Percentiles rank a stretch among this genome's conserved stretches.
These are phyloP conservation scores for Massarina eburnea DNA, from an alignment of 2,329 filamentous ascomycete genomes.

Conservation along the genomic window DNA sequence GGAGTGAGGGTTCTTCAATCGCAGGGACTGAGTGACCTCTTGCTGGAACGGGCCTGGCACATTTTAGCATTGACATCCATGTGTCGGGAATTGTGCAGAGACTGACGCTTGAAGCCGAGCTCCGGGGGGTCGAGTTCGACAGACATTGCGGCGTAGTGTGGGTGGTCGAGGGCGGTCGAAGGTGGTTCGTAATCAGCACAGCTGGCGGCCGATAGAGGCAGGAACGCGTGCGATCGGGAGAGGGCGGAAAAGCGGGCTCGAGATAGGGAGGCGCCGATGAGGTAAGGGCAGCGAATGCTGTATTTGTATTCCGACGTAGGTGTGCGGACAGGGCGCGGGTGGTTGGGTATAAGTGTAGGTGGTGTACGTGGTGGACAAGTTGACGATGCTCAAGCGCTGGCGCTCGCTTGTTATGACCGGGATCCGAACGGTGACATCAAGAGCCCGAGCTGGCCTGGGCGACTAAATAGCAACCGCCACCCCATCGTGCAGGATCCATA, in stretches of 20 bases:
- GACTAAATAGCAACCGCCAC: not conserved
- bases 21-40: slow-evolving; percentile 64
- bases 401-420: not conserved
- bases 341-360: not conserved
- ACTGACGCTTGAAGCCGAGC: slow-evolving; percentile 88
- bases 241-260: slow-evolving; percentile 9
- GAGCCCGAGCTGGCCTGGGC: no score
- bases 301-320: not conserved
- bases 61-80: slow-evolving; percentile 18
- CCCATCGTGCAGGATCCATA: no score
- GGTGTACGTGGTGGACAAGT: not conserved
- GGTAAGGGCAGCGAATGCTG: not conserved
- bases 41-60: slow-evolving; percentile 62
- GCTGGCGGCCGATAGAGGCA: slow-evolving; percentile 1
- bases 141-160: slow-evolving; percentile 69
- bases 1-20: slow-evolving; percentile 59
- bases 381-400: not conserved
- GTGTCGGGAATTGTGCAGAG: not conserved
- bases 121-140: slow-evolving; percentile 90
- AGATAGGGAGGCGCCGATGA: slow-evolving; percentile 5
- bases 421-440: not conserved
- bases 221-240: slow-evolving; percentile 14
- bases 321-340: not conserved
- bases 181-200: slow-evolving; percentile 35
- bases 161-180: slow-evolving; percentile 13